phyloP scores from a whole-genome alignment of 177 flowering plant genomes.

The Vitis hybrid region DNA sequence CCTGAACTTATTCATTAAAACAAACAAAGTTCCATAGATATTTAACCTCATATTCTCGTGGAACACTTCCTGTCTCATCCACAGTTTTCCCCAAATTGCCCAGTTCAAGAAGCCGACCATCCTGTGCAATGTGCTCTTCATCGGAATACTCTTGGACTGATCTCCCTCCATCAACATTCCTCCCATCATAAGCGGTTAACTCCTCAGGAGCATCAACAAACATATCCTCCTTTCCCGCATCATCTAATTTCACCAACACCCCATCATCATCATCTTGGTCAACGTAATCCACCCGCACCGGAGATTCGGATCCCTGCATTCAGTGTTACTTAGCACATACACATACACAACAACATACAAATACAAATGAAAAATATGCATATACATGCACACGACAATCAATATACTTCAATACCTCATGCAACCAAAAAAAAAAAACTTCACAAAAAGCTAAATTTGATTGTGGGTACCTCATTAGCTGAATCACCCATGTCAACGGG shows the following conservation, averaged over 20 bases:
- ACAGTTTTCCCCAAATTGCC: slow-evolving; percentile 44
- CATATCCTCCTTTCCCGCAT: slow-evolving; percentile 73
- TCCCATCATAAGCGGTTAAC: slow-evolving; percentile 25
- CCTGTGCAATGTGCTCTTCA: slow-evolving; percentile 22
- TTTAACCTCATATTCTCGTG: slow-evolving; percentile 45
- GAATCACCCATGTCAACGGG: no score
- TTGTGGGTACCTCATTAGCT: no score
- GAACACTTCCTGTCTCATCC: slow-evolving; percentile 48
- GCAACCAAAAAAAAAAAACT: no score
- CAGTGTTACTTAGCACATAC: slow-evolving; percentile 5
- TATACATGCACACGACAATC: no score
- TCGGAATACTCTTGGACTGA: slow-evolving; percentile 19
- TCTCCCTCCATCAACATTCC: slow-evolving; percentile 1
- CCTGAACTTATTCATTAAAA: background rate
- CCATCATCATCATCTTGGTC: slow-evolving; percentile 19
- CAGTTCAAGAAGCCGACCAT: slow-evolving; percentile 15
- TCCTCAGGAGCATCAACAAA: slow-evolving; percentile 86
- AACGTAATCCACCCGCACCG: slow-evolving; percentile 18
- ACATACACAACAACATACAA: background rate
- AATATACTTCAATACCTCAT: no score
- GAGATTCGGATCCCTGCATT: slow-evolving; percentile 29
- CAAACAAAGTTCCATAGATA: background rate
- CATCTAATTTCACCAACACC: slow-evolving; percentile 26
- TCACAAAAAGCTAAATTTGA: no score
- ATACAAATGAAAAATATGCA: no score